Base-by-base conservation (phyloP, 805 yeast species). In the Kuraishia capsulata region DNA sequence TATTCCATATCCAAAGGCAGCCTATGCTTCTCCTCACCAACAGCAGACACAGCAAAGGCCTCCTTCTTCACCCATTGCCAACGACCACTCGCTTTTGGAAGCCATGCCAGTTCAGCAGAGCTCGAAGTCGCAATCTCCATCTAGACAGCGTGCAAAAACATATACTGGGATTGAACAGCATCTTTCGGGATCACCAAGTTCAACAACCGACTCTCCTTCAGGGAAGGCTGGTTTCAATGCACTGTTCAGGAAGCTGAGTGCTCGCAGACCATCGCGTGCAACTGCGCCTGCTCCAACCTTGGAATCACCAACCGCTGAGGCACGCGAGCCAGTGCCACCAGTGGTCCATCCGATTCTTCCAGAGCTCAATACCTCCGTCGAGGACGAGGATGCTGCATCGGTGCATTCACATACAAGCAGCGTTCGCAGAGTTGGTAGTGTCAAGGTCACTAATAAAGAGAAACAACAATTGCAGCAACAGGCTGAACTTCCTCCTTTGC, bases 361-460 rank as follows among this genome's bases (percentile, higher is more conserved):
- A 8, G 20, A 25, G 29, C 5, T 21, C 20, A 33, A 8, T 9
- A 21, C n/a, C 21, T 11, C 9, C 6, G 16, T 33, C 24, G 11
- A n/a, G n/a, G 35, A 5, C 4, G 25, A 8, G 11, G 24, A 35
- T 17, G 20, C 10, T 5, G 13, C 30, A 14, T 13, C n/a, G 24
- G 16, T n/a, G 18, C n/a, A 4, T 4, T 14, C 28, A 5, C 35
- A 20, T 28, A 31, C 6, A 31, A 56, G 53, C 39, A 42, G 54
- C 33, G 71, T 74, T 35, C 78, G 78, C 49, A 70, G 81, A 48
- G 78, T 78, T 45, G 78, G 75, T 8, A 71, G 78, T 50, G 65
- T 74, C 71, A 74, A 71, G 50, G 69, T 74, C n/a, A 74, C 81
- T 1, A 69, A 76, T 11, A 72, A 68, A 48, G 81, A 74, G 45